These are phyloP conservation scores for Aspergillus fischeri DNA, from an alignment of 2,329 filamentous ascomycete species.

Conservation along the genomic window DNA sequence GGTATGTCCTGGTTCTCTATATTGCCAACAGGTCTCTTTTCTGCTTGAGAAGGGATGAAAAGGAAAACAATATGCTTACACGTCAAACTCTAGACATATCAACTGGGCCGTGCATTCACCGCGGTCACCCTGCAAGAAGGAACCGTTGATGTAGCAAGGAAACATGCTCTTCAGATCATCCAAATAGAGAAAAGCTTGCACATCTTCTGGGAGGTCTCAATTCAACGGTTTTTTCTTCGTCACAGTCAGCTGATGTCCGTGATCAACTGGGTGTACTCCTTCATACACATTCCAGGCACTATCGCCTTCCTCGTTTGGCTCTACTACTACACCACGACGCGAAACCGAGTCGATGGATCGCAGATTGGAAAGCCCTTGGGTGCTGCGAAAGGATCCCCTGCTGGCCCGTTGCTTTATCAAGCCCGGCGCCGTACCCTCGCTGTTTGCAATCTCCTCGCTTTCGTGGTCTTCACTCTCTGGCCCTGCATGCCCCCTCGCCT, in stretches of 20 bases:
- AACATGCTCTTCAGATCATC: constrained; percentile 65
- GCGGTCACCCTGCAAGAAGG: constrained; percentile 64
- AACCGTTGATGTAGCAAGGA: constrained; percentile 64
- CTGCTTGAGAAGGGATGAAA: background rate
- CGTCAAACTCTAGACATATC: constrained; percentile 57
- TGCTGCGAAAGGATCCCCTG: constrained; percentile 37
- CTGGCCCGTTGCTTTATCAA: constrained; percentile 52
- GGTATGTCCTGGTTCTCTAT: constrained; percentile 48
- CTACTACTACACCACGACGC: constrained; percentile 66
- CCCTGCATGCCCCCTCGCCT: constrained; percentile 59
- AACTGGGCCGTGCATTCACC: constrained; percentile 67
- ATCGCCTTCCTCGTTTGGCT: constrained; percentile 66
- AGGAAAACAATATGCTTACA: constrained; percentile 4
- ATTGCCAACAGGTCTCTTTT: background rate
- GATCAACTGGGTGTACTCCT: constrained; percentile 71
- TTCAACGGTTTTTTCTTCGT: constrained; percentile 57
- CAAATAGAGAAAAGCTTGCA: constrained; percentile 61
- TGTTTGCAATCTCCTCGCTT: constrained; percentile 56
- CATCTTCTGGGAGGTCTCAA: constrained; percentile 61
- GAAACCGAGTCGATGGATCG: constrained; percentile 45
- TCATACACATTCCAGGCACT: constrained; percentile 73
- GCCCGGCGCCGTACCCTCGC: constrained; percentile 55
- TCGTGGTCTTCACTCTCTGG: constrained; percentile 57
- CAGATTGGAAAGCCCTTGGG: constrained; percentile 36
- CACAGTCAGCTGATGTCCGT: constrained; percentile 58